A percentile compares a stretch with the other conserved stretches of the same genome.
These are phyloP conservation scores for Wickerhamomyces ciferrii DNA, from an alignment of 805 yeast species.

Conservation along the genomic window DNA sequence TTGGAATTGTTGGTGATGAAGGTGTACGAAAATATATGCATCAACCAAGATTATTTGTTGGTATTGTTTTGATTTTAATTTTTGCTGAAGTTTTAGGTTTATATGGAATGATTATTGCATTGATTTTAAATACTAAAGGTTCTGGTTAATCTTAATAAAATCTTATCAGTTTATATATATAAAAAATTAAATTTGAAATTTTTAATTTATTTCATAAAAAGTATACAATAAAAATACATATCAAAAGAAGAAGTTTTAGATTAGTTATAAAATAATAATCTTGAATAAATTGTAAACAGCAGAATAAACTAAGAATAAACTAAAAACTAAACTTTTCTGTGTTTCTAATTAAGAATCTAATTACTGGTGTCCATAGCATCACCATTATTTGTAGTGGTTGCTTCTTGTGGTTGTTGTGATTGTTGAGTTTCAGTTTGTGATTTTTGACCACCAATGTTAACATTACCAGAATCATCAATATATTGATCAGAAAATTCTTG, in stretches of 20 bases:
- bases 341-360: slow-evolving; percentile 2
- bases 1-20: slow-evolving; percentile 91
- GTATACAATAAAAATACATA: background rate
- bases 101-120: slow-evolving; percentile 93
- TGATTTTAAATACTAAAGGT: slow-evolving; percentile 87
- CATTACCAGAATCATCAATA: slow-evolving; percentile 76
- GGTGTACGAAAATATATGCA: slow-evolving; percentile 87
- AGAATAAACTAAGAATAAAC: too few relatives aligned
- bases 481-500: slow-evolving; percentile 64
- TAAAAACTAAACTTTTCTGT: background rate
- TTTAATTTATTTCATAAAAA: background rate
- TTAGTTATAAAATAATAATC: too few relatives aligned
- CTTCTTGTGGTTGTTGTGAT: background rate
- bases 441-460: slow-evolving; percentile 39
- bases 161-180: background rate
- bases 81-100: slow-evolving; percentile 88
- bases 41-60: slow-evolving; percentile 84
- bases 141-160: slow-evolving; percentile 36
- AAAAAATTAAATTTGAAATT: background rate
- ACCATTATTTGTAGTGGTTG: slow-evolving; percentile 16
- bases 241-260: too few relatives aligned
- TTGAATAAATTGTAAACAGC: background rate
- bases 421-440: slow-evolving; percentile 9
- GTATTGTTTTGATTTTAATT: slow-evolving; percentile 83
- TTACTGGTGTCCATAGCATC: slow-evolving; percentile 36